Base-by-base conservation (phyloP, 768 basidiomycete species). In the Tylopilus vinaceipallidus region DNA sequence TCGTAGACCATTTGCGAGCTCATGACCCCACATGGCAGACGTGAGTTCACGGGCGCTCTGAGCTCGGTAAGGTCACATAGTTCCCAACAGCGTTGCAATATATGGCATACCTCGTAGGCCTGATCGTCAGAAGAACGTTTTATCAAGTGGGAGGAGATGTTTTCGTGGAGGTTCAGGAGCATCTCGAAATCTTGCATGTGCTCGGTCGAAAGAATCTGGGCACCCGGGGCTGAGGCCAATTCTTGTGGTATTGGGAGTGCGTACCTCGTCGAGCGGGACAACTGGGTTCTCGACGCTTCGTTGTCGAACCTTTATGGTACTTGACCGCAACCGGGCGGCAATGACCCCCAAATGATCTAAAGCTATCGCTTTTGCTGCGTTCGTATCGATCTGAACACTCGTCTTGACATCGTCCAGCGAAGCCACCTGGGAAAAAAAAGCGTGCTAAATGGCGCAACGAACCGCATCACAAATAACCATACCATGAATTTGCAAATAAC, bases 341-440 rank as follows among this genome's bases (percentile, higher is more conserved):
- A 99, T 91, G n/a, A 86, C 77, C 10, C 97, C 97, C 0, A 99
- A 74, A 68, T 98, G 91, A 63, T 99, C 97, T 30, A 98, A 74
- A 0, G 94, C 91, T 54, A 97, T 84, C 1, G 83, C 84, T 66
- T 94, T 95, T 0, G 87, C 84, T 0, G 91, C 91, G 58, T 90
- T 94, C 32, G 76, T 82, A 61, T 98, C 97, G 22, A 72, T 71
- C 30, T 78, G 72, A 14, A 71, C 73, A 14, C 75, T 75, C 6
- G 81, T 78, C 61, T 92, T 93, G 32, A 86, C 75, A 57, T 97
- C 93, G 48, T 93, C 88, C 24, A 98, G 70, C 0, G 87, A 86
- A 4, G 85, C 73, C 20, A 95, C 84, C 93, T 95, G 47, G 1
- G 26, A 20, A 26, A 17, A 24, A 20, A 38, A 11, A 16, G 1